Evolutionary conservation across 2,329 filamentous ascomycete genomes (phyloP), one percentile per base, ranked within the genome.

Genomic region (Fusarium papillatum): DNA sequence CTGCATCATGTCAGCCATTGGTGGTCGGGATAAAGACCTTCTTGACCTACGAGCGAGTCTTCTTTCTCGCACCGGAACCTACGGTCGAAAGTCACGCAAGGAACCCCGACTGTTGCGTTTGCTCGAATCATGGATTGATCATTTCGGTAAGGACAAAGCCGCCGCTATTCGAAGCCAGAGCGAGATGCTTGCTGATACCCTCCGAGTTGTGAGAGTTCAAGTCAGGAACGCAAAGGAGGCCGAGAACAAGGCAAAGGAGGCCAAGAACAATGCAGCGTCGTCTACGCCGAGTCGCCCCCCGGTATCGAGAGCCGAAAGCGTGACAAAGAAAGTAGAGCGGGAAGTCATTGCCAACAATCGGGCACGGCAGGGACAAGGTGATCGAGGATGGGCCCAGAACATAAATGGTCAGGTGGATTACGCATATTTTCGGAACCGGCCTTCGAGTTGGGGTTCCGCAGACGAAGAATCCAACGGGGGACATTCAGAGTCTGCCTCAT

Each of bases 1-100:
- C 2, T 92, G 90, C 72, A 86, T 89, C 34, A 79, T 91, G 16
- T 84, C 87, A 2, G 82, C 83, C 5, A 77, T 92, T 1, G 89
- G 89, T 3, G 86, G 86, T 0, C 83, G 84, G 38, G 80, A 77
- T 7, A 78, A 83, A 19, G 74, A 86, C 2, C 79, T 92, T 4
- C 78, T 82, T 8, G 88, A 89, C 75, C 76, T 92, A 38, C 80
- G 86, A 34, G 85, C 87, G 5, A 81, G 83, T 48, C 76, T 90
- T 66, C 34, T 85, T 13, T 84, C 85, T 38, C 84, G 89, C 22
- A 60, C 66, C n/a, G 50, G 69, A 41, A 65, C 62, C 19, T 39
- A 73, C 74, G 26, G 79, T 80, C 66, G 71, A 62, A 17, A 64
- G 55, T 48, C 48, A 9, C 41, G 62, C 5, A 66, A 26, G 38